Base-by-base conservation (phyloP, 2,329 filamentous ascomycete genomes). In the Penicillium crustosum region DNA sequence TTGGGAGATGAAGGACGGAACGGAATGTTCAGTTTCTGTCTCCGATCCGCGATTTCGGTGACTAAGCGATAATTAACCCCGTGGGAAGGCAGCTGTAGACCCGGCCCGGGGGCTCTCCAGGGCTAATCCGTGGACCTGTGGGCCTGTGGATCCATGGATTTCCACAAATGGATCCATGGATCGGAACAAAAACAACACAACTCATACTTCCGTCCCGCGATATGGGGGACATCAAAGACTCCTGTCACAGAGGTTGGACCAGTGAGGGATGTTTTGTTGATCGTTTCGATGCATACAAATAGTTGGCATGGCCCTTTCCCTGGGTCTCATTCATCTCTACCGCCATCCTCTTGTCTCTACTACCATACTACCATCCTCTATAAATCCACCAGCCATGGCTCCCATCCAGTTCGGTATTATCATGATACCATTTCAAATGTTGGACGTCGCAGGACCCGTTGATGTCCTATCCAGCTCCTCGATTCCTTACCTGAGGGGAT, bases 41-140 rank as follows among this genome's bases (percentile, higher is more conserved):
- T 36, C 47, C 47, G 47, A 25, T 49, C 47, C 47, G 47, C 21
- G 47, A 49, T 35, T 47, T 35, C n/a, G 25, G n/a, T 47, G 47
- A 49, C 47, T 49, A 33, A 49, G 12, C 47, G 6, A 6, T 12
- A n/a, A 13, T n/a, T n/a, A 27, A n/a, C n/a, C n/a, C n/a, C n/a
- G n/a, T n/a, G n/a, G n/a, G n/a, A n/a, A 36, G 13, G 13, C 13
- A 15, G 27, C 27, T 29, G n/a, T n/a, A n/a, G n/a, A n/a, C n/a
- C n/a, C n/a, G n/a, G n/a, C n/a, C n/a, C n/a, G n/a, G n/a, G 10
- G 15, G 35, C 7, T 36, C 35, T 36, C 35, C 35, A 36, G 35
- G 31, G 31, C n/a, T 39, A n/a, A 19, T n/a, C n/a, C 12, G 4
- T 42, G 10, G 13, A 43, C 13, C 7, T 0, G 8, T 43, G 41